Conservation (phyloP, 163 green algal species). For the Prototheca wickerhamii region DNA sequence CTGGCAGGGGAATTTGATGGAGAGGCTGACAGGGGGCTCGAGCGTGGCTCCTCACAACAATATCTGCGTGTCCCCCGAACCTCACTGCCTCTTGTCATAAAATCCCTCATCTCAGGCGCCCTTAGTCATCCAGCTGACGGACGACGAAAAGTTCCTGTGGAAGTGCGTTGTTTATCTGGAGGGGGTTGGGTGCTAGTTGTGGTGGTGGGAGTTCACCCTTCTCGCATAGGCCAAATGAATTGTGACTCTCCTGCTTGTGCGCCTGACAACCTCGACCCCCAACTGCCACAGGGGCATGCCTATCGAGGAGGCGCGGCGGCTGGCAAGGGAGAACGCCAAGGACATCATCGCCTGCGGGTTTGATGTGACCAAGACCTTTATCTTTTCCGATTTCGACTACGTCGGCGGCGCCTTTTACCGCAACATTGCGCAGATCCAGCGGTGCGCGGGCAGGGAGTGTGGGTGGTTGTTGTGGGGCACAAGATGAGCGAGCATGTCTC, state of each 20-base stretch:
- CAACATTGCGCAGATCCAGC: constrained; percentile 85
- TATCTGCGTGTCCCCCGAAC: no score
- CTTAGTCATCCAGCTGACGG: constrained; percentile 97
- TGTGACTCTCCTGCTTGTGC: no score
- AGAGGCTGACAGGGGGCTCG: no score
- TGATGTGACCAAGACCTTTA: constrained; percentile 89
- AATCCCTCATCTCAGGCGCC: constrained; percentile 77
- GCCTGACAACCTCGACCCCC: no score
- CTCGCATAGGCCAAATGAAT: no score
- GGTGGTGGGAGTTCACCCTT: no score
- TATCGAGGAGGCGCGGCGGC: constrained; percentile 67
- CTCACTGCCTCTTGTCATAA: no score
- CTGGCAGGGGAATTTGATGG: constrained; percentile 17
- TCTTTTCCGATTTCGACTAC: constrained; percentile 97
- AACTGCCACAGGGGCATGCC: constrained; percentile 31
- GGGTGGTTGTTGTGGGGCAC: background rate
- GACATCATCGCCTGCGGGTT: constrained; percentile 99
- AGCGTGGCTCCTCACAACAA: no score
- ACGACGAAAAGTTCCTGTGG: constrained; percentile 95
- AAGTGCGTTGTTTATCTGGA: constrained; percentile 30
- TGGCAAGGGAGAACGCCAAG: constrained; percentile 91
- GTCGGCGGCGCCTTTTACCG: constrained; percentile 89
- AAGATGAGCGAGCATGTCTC: background rate
- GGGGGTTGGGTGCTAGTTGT: no score
- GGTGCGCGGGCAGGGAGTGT: constrained; percentile 40